Percentiles rank a stretch among this genome's conserved stretches.
phyloP scores from a whole-genome alignment of 306 rosid species.

The Myrica gale region DNA sequence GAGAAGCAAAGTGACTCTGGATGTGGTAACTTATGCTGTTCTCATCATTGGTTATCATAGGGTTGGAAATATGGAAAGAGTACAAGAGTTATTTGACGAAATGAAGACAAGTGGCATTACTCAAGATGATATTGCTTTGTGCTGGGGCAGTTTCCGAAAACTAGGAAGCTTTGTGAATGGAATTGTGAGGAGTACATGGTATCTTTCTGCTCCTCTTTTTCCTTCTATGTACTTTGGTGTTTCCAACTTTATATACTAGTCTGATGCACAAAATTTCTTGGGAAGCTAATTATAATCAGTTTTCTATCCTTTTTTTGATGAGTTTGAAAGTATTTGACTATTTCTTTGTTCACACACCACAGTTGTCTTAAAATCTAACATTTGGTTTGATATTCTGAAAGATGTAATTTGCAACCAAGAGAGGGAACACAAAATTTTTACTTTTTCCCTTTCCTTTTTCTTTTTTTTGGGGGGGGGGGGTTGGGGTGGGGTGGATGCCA shows the following conservation, averaged over 20 bases:
- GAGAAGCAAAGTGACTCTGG: conserved; percentile 36
- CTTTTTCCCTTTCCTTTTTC: background rate
- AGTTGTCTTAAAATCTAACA: background rate
- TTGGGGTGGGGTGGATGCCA: background rate
- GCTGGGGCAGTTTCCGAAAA: conserved; percentile 25
- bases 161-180: conserved; percentile 27
- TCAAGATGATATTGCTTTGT: conserved; percentile 40
- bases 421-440: background rate
- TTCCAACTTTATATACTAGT: conserved; percentile 9
- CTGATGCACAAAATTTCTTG: background rate
- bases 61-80: conserved; percentile 34
- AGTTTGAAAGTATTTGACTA: background rate
- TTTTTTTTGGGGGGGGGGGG: background rate
- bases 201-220: conserved; percentile 19
- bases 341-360: background rate
- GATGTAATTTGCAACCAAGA: conserved; percentile 12
- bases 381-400: background rate
- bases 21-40: conserved; percentile 53
- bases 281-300: background rate
- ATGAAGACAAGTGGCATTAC: conserved; percentile 44
- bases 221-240: conserved; percentile 9
- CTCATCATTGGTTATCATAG: conserved; percentile 42
- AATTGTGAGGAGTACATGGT: conserved; percentile 35
- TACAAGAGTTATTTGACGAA: conserved; percentile 33
- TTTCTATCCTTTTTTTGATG: background rate